Conservation (phyloP, 441 rosid species). For the Oxalis stricta region DNA sequence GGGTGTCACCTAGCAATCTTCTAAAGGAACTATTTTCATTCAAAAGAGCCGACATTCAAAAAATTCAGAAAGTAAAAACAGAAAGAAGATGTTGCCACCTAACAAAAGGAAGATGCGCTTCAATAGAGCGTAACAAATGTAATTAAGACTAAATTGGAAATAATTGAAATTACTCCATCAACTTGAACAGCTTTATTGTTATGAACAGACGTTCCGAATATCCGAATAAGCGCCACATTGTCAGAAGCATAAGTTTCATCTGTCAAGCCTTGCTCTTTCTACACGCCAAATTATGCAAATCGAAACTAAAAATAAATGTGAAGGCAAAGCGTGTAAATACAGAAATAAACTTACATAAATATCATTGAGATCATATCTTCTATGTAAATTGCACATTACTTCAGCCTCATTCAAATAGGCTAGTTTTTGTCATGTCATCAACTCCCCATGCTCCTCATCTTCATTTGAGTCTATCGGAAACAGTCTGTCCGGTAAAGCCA, state of each 20-base stretch:
- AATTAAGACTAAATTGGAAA: background rate
- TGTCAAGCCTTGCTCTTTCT: constrained; percentile 24
- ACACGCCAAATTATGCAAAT: too few relatives aligned
- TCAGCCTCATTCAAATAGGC: too few relatives aligned
- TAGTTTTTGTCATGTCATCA: too few relatives aligned
- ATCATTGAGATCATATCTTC: too few relatives aligned
- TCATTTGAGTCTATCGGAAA: too few relatives aligned
- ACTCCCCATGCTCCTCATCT: too few relatives aligned
- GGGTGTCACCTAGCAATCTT: background rate
- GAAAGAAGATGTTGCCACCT: constrained; percentile 89
- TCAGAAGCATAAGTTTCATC: constrained; percentile 78
- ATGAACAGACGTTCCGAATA: constrained; percentile 72
- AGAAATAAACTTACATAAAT: too few relatives aligned
- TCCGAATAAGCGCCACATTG: constrained; percentile 59
- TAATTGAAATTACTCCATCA: constrained; percentile 45
- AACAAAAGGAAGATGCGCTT: too few relatives aligned
- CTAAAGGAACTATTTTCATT: background rate
- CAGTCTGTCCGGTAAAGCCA: too few relatives aligned
- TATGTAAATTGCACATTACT: too few relatives aligned
- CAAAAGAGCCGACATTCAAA: constrained; percentile 47
- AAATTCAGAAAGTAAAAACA: constrained; percentile 72
- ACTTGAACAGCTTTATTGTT: constrained; percentile 75
- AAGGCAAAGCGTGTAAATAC: too few relatives aligned
- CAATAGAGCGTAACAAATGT: background rate
- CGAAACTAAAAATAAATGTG: too few relatives aligned